A percentile compares a stretch with the other conserved stretches of the same genome.
Conservation (phyloP, 345 rosid species). For the Salix koriyanagi region DNA sequence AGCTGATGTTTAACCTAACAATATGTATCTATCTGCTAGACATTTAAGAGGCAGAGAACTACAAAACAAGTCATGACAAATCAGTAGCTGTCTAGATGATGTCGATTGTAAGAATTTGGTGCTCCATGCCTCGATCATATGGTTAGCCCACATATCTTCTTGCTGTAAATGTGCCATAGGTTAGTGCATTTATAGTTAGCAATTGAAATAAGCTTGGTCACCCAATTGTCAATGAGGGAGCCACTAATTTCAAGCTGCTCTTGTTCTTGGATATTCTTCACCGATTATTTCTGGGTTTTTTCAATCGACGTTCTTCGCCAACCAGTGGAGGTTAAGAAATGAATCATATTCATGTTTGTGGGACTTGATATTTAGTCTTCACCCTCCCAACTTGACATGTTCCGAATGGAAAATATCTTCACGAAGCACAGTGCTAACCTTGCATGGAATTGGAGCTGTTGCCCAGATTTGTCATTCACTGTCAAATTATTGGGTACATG, state of each 20-base stretch:
- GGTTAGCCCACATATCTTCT: not conserved
- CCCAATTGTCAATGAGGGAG: not conserved
- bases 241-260: not conserved
- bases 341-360: not conserved
- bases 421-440: not conserved
- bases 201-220: not conserved
- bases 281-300: not conserved
- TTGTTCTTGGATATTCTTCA: not conserved
- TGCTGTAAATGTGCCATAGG: not conserved
- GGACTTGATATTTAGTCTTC: not conserved
- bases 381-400: not conserved
- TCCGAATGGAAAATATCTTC: not conserved
- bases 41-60: conserved; percentile 5
- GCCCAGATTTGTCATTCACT: not conserved
- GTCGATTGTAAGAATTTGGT: not conserved
- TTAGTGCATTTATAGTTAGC: not conserved
- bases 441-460: not conserved
- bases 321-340: not conserved
- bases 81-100: conserved; percentile 3
- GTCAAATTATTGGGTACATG: not conserved
- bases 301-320: not conserved
- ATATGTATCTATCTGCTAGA: not conserved
- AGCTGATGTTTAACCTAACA: conserved; percentile 11
- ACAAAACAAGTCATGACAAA: conserved; percentile 9
- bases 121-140: conserved; percentile 1